These are phyloP conservation scores for Hibiscus mutabilis DNA, from an alignment of 345 rosid species.

Conservation along the genomic window DNA sequence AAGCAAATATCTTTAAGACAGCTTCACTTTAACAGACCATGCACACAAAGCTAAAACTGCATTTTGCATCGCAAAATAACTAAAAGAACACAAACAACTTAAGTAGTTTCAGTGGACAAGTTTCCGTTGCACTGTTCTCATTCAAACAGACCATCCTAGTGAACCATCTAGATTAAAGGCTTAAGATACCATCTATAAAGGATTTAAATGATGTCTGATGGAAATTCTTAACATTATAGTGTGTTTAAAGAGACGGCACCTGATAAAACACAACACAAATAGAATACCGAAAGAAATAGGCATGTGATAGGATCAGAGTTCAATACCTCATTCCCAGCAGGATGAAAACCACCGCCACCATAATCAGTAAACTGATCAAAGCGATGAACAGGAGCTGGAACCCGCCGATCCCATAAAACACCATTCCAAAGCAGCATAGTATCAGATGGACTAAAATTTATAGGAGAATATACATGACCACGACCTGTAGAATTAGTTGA, in stretches of 20 bases:
- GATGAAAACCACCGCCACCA: conserved; percentile 99
- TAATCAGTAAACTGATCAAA: conserved; percentile 91
- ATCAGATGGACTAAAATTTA: conserved; percentile 87
- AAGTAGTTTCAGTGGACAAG: not conserved
- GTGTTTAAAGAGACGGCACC: not conserved
- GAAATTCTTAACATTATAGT: not conserved
- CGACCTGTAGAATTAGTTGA: conserved; percentile 49
- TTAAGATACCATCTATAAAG: not conserved
- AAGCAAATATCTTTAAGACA: not conserved
- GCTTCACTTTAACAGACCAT: not conserved
- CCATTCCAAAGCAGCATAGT: conserved; percentile 91
- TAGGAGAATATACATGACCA: conserved; percentile 61
- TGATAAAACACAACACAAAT: not conserved
- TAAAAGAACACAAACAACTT: not conserved
- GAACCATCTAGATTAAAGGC: not conserved
- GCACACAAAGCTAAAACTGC: not conserved
- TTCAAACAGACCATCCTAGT: not conserved
- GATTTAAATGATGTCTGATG: not conserved
- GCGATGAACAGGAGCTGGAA: conserved; percentile 46
- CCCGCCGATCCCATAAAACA: conserved; percentile 73
- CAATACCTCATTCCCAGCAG: conserved; percentile 95
- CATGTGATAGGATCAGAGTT: not conserved
- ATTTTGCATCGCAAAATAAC: too few species aligned
- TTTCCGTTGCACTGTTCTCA: not conserved
- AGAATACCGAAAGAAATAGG: not conserved